Evolutionary conservation across 1,139 yeast genomes (phyloP), one percentile per base, ranked within the genome.

Genomic region (Pichia sp.): DNA sequence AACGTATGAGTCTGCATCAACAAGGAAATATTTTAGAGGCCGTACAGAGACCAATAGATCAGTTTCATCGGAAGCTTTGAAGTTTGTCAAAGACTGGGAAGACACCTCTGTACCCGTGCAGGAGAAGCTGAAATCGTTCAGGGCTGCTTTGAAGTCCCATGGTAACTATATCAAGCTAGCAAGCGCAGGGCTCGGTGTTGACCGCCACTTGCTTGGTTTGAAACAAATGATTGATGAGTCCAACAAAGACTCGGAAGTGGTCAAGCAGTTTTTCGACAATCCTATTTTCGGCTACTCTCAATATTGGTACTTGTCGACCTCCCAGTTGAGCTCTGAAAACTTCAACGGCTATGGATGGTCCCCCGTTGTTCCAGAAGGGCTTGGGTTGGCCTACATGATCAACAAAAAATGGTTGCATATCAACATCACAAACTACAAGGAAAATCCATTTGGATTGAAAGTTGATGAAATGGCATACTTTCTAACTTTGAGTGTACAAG

Each of bases 291-390:
- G 75, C 49, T 91, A 89, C 76, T 85, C 96, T 14, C 75, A 83
- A 52, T 80, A 87, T 42, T 93, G 99, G 99, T 85, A 80, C 71
- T 71, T 93, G 55, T 88, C 96, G 16, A 82, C 96, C 6, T 90
- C 97, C 2, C 98, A 93, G 73, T 78, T 93, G 63, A 88, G 95
- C 14, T 86, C 96, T 10, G 96, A 90, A 69, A 78, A 76, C 72
- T 89, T 90, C 74, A 91, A 90, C 70, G 93, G 96, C 54, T 93
- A 93, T 80, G 99, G 99, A 51, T 93, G 92, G 91, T 85, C 97
- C 29, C 96, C 95, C 71, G 98, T 93, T 54, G 84, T 87, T 64
- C 97, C 93, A 68, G 89, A 87, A 59, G 99, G 99, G 14, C 85
- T 87, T 66, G 99, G 98, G 6, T 79, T 89, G 61, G 98, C 97